Conservation (phyloP, 345 rosid genomes). For the Mangifera indica region DNA sequence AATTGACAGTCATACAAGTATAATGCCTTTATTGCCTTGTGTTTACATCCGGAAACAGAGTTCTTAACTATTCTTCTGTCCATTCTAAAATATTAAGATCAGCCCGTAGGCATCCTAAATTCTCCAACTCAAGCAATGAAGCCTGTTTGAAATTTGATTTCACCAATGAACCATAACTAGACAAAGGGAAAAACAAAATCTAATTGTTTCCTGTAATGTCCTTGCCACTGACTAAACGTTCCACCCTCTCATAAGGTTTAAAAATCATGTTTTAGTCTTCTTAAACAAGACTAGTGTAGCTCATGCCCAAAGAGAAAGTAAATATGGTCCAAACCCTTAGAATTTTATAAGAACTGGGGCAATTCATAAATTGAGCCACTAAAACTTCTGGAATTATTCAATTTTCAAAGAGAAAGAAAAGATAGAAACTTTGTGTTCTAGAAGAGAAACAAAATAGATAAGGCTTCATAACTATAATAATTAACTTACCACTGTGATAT, state of each 20-base stretch:
- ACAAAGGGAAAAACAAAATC: neutral
- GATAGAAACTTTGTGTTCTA: no score
- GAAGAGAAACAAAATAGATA: no score
- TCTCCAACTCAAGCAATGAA: slow-evolving; percentile 1
- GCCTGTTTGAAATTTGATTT: neutral
- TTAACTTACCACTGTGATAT: slow-evolving; percentile 54
- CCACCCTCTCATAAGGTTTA: neutral
- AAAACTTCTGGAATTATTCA: neutral
- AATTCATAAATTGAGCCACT: neutral
- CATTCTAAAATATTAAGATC: neutral
- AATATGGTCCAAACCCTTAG: neutral
- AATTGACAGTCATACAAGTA: neutral
- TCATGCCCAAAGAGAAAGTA: slow-evolving; percentile 3
- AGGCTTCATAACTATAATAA: neutral
- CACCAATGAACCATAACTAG: neutral
- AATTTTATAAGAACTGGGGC: neutral
- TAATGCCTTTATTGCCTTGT: neutral
- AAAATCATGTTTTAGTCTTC: neutral
- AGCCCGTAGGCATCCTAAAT: neutral
- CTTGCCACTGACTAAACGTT: neutral
- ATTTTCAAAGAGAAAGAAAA: neutral
- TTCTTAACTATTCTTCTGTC: neutral
- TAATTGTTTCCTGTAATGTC: neutral
- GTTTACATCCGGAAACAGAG: neutral
- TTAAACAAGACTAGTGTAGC: neutral